Percentiles rank a stretch among this genome's conserved stretches.
Conservation (phyloP, 2,329 filamentous ascomycete genomes). For the Apiospora phragmitis region DNA sequence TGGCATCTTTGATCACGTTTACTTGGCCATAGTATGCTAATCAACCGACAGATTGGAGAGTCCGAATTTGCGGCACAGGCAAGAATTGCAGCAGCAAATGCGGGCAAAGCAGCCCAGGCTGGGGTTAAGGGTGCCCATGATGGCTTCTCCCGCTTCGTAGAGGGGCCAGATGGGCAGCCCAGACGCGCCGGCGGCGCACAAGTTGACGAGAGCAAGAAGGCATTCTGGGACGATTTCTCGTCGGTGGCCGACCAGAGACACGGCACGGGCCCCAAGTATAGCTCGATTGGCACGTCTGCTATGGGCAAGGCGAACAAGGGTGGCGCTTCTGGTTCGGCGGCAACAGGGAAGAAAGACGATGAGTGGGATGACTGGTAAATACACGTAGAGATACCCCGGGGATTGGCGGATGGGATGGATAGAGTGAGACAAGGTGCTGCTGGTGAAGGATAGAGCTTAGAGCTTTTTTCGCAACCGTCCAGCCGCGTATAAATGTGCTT, state of each 20-base stretch:
- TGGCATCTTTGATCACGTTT: neutral
- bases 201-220: conserved; percentile 67
- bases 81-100: conserved; percentile 62
- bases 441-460: neutral
- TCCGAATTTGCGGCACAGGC: conserved; percentile 73
- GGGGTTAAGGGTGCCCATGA: conserved; percentile 76
- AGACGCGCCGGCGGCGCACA: conserved; percentile 37
- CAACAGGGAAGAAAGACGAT: conserved; percentile 48
- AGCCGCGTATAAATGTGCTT: neutral
- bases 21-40: neutral
- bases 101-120: conserved; percentile 65
- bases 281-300: conserved; percentile 58
- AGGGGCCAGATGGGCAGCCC: conserved; percentile 55
- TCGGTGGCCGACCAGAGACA: conserved; percentile 61
- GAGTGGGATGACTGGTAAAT: conserved; percentile 65
- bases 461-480: neutral
- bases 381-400: neutral
- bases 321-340: conserved; percentile 26
- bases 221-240: conserved; percentile 93
- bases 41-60: conserved; percentile 66
- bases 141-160: conserved; percentile 83
- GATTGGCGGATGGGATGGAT: conserved; percentile 17
- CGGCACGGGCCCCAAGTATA: conserved; percentile 38
- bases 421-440: neutral
- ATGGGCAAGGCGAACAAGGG: conserved; percentile 54